phyloP scores from a whole-genome alignment of 2,329 filamentous ascomycete genomes.

The Neonectria magnoliae region DNA sequence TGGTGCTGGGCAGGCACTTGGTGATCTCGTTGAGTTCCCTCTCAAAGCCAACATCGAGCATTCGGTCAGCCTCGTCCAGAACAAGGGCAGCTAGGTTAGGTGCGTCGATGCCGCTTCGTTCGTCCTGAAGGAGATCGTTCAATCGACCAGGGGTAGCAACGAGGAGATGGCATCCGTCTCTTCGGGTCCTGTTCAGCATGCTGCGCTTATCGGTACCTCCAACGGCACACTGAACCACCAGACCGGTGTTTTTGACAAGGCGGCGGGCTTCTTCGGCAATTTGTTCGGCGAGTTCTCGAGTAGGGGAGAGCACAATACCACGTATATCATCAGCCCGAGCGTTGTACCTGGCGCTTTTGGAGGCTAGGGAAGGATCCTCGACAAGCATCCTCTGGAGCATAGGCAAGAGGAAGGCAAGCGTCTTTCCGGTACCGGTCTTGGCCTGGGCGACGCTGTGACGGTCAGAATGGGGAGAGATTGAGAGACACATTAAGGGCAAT shows the following conservation, averaged over 20 bases:
- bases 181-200: slow-evolving; percentile 74
- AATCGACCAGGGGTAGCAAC: slow-evolving; percentile 92
- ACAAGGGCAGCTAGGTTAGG: slow-evolving; percentile 91
- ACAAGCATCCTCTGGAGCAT: slow-evolving; percentile 81
- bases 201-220: slow-evolving; percentile 83
- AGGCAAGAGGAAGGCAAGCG: slow-evolving; percentile 89
- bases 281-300: slow-evolving; percentile 82
- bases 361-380: slow-evolving; percentile 69
- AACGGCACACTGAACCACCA: slow-evolving; percentile 81
- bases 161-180: slow-evolving; percentile 85
- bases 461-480: slow-evolving; percentile 4
- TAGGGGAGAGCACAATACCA: slow-evolving; percentile 80
- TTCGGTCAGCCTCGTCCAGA: slow-evolving; percentile 96
- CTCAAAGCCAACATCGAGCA: slow-evolving; percentile 93
- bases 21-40: slow-evolving; percentile 72
- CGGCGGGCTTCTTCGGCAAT: slow-evolving; percentile 82
- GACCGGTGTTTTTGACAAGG: slow-evolving; percentile 70
- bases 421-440: slow-evolving; percentile 97
- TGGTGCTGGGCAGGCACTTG: slow-evolving; percentile 68
- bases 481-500: not conserved
- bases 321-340: slow-evolving; percentile 68
- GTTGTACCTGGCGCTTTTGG: slow-evolving; percentile 47
- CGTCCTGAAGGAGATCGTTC: slow-evolving; percentile 80
- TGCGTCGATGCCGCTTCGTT: slow-evolving; percentile 69
- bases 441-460: slow-evolving; percentile 82